Percentiles rank a stretch among this genome's conserved stretches.
These are phyloP conservation scores for Albugo candida DNA, from an alignment of 352 stramenopile genomes.

Conservation along the genomic window DNA sequence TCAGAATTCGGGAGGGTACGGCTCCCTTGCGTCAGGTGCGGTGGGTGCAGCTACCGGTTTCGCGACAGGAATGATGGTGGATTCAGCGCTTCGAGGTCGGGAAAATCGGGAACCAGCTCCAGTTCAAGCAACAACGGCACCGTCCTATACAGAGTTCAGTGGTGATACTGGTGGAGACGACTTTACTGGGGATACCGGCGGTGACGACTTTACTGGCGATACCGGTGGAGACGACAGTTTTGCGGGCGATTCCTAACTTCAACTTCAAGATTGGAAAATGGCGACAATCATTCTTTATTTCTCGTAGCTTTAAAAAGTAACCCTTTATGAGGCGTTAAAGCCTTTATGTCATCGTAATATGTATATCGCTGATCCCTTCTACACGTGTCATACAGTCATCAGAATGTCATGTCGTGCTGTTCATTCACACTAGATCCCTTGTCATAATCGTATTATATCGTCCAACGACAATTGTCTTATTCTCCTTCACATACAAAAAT, in stretches of 20 bases:
- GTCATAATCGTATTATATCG: no score
- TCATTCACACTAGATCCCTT: no score
- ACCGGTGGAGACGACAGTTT: conserved; percentile 24
- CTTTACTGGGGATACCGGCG: conserved; percentile 9
- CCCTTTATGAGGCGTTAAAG: no score
- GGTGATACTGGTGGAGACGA: conserved; percentile 16
- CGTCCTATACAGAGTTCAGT: conserved; percentile 2
- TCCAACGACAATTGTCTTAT: no score
- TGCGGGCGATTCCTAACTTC: conserved; percentile 23
- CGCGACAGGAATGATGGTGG: conserved; percentile 22
- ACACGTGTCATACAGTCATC: no score
- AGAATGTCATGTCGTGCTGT: no score
- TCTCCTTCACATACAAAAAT: no score
- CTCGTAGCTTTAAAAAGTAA: no score
- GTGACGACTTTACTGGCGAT: conserved; percentile 34
- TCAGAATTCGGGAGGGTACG: conserved; percentile 2
- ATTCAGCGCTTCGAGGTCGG: conserved; percentile 17
- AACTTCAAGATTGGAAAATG: background rate
- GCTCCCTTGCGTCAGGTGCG: conserved; percentile 17
- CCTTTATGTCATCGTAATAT: no score
- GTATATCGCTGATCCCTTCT: no score
- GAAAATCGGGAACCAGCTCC: background rate
- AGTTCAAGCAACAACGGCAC: conserved; percentile 3
- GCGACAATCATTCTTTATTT: background rate
- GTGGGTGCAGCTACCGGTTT: conserved; percentile 26